Base-by-base conservation (phyloP, 2,329 filamentous ascomycete species). In the Acrodontium crateriforme region DNA sequence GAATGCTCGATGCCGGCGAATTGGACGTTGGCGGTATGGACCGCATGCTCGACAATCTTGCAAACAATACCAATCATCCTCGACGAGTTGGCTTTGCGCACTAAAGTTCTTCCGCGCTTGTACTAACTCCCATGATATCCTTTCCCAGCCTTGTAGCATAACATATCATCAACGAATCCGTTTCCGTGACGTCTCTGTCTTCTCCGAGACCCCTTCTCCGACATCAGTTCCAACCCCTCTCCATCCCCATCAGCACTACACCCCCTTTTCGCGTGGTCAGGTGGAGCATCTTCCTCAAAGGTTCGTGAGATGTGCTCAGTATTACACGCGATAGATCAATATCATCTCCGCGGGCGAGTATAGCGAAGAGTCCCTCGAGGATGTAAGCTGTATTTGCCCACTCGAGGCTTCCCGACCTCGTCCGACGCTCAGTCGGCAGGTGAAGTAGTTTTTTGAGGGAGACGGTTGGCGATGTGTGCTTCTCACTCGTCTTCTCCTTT, bases 301-400 rank as follows among this genome's bases (percentile, higher is more conserved):
- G 50, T 44, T 48, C 54, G 60, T 62, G 61, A 61, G 60, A 60
- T 53, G 45, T 58, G 60, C 60, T 65, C 62, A 63, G 62, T 65
- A 65, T 62, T 55, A 54, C 57, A 55, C 55, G 60, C 61, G 61
- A 55, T 45, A 65, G 18, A 63, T 52, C 44, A 53, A 63, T 16
- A 20, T 9, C 20, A 22, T 22, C 20, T 22, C 20, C 13, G 4
- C 20, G n/a, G 20, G 8, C 20, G 20, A 4, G 5, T 4, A 22
- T 4, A 8, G n/a, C n/a, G n/a, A n/a, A n/a, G n/a, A n/a, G n/a
- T n/a, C n/a, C n/a, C n/a, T n/a, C n/a, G n/a, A n/a, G n/a, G n/a
- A n/a, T n/a, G n/a, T n/a, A n/a, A n/a, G n/a, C n/a, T n/a, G n/a
- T n/a, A n/a, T n/a, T n/a, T n/a, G n/a, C n/a, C n/a, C n/a, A n/a